Base-by-base conservation (phyloP, 768 basidiomycete species). In the Boletales sp. region DNA sequence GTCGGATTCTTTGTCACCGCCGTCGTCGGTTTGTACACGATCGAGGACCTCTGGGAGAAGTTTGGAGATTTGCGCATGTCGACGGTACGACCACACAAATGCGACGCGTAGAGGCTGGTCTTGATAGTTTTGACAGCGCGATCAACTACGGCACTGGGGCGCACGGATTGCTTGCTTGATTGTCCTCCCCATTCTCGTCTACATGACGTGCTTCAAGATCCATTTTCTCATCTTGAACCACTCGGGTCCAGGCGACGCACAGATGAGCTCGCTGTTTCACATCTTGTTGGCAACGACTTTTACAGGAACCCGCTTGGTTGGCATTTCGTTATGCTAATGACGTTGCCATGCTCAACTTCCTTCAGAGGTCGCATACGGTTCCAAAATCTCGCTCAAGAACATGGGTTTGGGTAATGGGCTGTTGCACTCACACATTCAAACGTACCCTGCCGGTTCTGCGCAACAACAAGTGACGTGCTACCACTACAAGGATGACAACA, bases 181-280 rank as follows among this genome's bases (percentile, higher is more conserved):
- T 59, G 60, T 95, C 52, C 72, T 98, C 8, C 97, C 97, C 1
- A 80, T 94, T 58, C 75, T 92, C 52, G 90, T 97, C 57, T 99
- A 97, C 74, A 89, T 94, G 82, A 71, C 83, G 15, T 88, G 83
- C 18, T 99, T 99, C 84, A 97, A 98, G 70, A 74, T 97, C 17
- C 97, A 99, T 68, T 99, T 99, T 74, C 66, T 97, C 66, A 79
- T 99, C 54, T 75, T 99, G 44, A 94, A 90, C 66, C 91, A 93
- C 55, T 87, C 91, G 13, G 95, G 95, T 35, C 91, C 97, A 18
- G 97, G 95, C 14, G 95, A 99, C 64, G 88, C 95, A 2, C 95
- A 98, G 67, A 99, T 99, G 95, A 92, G 89, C 66, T 97, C 93
- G 8, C 76, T 98, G 17, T 99, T 99, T 81, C 97, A 99, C 92